Percentiles rank a stretch among this genome's conserved stretches.
phyloP scores from a whole-genome alignment of 2,329 filamentous ascomycete species.

The Berkeleyomyces rouxiae region DNA sequence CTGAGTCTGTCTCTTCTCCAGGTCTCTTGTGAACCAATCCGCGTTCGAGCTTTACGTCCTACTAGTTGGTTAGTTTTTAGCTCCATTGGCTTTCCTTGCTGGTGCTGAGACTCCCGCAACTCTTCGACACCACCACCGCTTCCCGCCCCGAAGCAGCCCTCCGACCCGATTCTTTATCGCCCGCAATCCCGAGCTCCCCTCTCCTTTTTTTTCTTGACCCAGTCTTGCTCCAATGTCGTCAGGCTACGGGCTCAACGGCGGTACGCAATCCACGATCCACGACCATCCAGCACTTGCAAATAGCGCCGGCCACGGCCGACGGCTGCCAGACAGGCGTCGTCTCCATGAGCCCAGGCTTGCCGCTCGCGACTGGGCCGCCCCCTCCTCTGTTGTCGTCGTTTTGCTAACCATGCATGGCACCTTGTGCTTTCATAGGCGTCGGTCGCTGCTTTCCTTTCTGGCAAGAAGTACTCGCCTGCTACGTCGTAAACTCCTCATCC shows the following conservation, averaged over 20 bases:
- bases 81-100: background rate
- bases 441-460: constrained; percentile 95
- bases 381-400: no score
- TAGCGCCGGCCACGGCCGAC: no score
- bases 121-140: background rate
- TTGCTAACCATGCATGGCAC: background rate
- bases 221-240: constrained; percentile 46
- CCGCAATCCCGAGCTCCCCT: background rate
- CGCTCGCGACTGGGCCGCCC: background rate
- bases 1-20: background rate
- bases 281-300: background rate
- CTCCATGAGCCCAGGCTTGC: background rate
- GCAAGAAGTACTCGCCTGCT: constrained; percentile 98
- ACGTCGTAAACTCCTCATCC: constrained; percentile 76
- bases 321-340: background rate
- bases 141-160: background rate
- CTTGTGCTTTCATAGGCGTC: constrained; percentile 28
- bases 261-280: constrained; percentile 27
- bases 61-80: background rate
- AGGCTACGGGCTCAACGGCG: constrained; percentile 66
- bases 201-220: background rate
- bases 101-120: background rate
- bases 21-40: background rate
- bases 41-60: background rate
- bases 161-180: background rate